phyloP scores from a whole-genome alignment of 192 early-diverging fungal species.

The Coemansia nantahalensis region DNA sequence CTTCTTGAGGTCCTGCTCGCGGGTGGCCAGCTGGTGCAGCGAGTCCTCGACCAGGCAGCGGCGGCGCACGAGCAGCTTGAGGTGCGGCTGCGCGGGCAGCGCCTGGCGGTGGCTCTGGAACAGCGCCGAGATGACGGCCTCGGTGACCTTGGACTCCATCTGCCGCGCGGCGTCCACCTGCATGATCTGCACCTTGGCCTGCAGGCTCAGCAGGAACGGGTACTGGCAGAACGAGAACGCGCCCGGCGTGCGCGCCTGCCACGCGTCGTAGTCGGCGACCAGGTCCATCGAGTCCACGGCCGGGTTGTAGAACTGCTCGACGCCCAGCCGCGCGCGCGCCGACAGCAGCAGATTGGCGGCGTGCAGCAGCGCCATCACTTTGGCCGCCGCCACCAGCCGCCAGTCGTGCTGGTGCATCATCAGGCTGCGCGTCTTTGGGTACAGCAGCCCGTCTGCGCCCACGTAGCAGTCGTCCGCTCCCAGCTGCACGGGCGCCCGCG shows the following conservation, averaged over 20 bases:
- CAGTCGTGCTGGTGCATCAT: constrained; percentile 80
- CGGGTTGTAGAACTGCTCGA: constrained; percentile 85
- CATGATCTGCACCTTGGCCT: constrained; percentile 75
- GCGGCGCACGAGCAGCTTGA: constrained; percentile 62
- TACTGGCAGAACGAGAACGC: constrained; percentile 81
- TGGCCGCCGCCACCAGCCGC: constrained; percentile 76
- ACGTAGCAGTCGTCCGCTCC: constrained; percentile 47
- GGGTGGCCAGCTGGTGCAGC: constrained; percentile 68
- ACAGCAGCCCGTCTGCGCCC: constrained; percentile 51
- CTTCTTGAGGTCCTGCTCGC: constrained; percentile 85
- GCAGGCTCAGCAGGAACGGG: constrained; percentile 73
- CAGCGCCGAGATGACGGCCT: constrained; percentile 60
- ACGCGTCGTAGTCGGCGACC: constrained; percentile 69
- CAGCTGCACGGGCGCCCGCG: too few species aligned
- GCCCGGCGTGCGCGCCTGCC: constrained; percentile 57
- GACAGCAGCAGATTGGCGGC: constrained; percentile 66
- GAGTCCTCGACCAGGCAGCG: constrained; percentile 73
- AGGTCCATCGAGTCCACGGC: constrained; percentile 71
- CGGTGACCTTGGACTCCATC: constrained; percentile 71
- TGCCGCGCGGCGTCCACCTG: constrained; percentile 72
- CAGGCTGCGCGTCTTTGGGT: constrained; percentile 35
- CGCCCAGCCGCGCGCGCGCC: constrained; percentile 49
- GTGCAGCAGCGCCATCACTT: constrained; percentile 86
- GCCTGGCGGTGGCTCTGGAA: constrained; percentile 46
- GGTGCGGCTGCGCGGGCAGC: constrained; percentile 51